Evolutionary conservation across 2,329 filamentous ascomycete species (phyloP), one percentile per base, ranked within the genome.

Genomic region (Cladosporium phlei): DNA sequence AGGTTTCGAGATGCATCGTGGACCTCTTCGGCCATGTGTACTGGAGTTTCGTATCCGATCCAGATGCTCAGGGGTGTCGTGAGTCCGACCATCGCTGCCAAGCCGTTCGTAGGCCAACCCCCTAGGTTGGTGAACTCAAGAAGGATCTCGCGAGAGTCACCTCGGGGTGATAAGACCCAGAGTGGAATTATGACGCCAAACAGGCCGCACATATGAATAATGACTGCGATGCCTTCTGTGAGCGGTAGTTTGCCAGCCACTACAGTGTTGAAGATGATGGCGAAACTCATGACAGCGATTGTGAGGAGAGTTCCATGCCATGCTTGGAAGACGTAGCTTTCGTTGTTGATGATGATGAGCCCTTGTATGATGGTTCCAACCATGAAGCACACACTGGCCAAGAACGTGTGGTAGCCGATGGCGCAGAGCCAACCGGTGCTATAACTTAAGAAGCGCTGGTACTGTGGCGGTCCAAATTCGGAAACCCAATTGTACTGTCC

Each of bases 221-320:
- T 45, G 21, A 64, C 50, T 16, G 59, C 48, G 10, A 60, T 29
- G 6, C 49, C 54, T 47, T 64, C 59, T 8, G 63, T 38, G 3
- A 57, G 35, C 1, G 61, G 59, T 8, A 64, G 48, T 20, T 52
- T 50, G 16, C 53, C 50, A 5, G 56, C 55, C 21, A 54, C 48
- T 28, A 57, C 51, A n/a, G 47, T 61, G 53, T 64, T 64, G 50
- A 62, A 55, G 7, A 57, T 22, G 19, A 59, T 54, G 2, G 54
- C 52, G 8, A 56, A 54, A 5, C 39, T 42, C 7, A 48, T 50
- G 10, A 57, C 46, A n/a, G 54, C 58, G 29, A 61, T 58, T 7
- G 56, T 58, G n/a, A 74, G 52, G 42, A 74, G 64, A 40, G 67
- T 65, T 2, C 64, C 69, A 45, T 74, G 71, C 69, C 70, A 74